Evolutionary conservation across 805 yeast genomes (phyloP), one percentile per base, ranked within the genome.

Genomic region (Pichia manshurica): DNA sequence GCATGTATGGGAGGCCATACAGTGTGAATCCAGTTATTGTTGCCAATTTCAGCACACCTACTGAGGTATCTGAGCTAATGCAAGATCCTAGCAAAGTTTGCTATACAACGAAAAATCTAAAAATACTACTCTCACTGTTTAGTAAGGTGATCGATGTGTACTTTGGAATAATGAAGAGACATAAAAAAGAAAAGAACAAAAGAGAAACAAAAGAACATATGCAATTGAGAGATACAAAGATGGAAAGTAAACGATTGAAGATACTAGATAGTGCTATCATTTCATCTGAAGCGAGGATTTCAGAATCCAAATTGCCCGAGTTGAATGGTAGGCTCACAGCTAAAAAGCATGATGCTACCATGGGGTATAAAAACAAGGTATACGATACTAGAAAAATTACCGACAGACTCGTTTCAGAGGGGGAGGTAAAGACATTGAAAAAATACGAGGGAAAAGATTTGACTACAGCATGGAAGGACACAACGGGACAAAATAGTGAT

Each of bases 51-150:
- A 19, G 17, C 2, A 40, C 44, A 3, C 45, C 47, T 2, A 15
- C 45, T 17, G 54, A 56, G 20, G 23, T 53, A 1, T 64, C 69
- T 15, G 78, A 74, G 47, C 47, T 71, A 21, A 35, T 69, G 5
- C 77, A 75, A 49, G 70, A 68, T 48, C 70, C 75, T 0, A 51
- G 65, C 4, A 74, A 72, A 48, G 39, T 33, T 0, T 61, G 72
- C 19, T 53, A 50, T 7, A 38, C 44, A 1, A 56, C 70, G 1
- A 56, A 63, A 19, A 53, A 58, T 20, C 43, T 63, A 13, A 54
- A 56, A 4, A 49, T 64, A 2, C 47, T 71, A 1, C 49, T 56
- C 9, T 62, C 69, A 1, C 55, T 74, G 54, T 47, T 71, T 1
- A 15, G 56, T 6, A 67, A 61, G 45, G 53, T 64, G 1, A 49